These are phyloP conservation scores for Aspergillus homomorphus DNA, from an alignment of 495 filamentous ascomycete species.

Conservation along the genomic window DNA sequence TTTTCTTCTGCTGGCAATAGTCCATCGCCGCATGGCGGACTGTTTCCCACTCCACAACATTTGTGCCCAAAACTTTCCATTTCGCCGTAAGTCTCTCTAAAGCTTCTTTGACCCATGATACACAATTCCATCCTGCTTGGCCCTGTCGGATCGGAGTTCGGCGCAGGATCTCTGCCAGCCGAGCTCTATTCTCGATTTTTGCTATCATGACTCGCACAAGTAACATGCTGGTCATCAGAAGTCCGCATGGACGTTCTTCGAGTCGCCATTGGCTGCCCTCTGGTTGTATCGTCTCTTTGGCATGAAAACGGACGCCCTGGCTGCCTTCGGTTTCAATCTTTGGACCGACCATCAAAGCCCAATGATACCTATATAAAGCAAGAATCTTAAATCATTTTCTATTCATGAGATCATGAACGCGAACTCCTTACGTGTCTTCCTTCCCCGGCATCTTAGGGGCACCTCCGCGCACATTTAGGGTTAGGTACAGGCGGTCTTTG, in stretches of 20 bases:
- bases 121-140: slow-evolving; percentile 39
- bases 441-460: neutral
- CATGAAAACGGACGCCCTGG: neutral
- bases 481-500: neutral
- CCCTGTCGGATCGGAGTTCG: slow-evolving; percentile 31
- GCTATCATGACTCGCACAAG: slow-evolving; percentile 46
- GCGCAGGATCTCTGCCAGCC: slow-evolving; percentile 29
- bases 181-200: slow-evolving; percentile 36
- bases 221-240: slow-evolving; percentile 29
- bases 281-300: neutral
- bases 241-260: too few species aligned
- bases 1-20: slow-evolving; percentile 36
- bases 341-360: neutral
- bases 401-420: neutral
- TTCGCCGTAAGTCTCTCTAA: slow-evolving; percentile 29
- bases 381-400: neutral
- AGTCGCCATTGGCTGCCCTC: too few species aligned
- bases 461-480: neutral
- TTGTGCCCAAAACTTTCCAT: slow-evolving; percentile 34
- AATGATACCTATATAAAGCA: neutral
- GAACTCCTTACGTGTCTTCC: neutral
- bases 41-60: slow-evolving; percentile 31
- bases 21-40: slow-evolving; percentile 30
- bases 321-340: neutral
- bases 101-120: slow-evolving; percentile 41